phyloP scores from a whole-genome alignment of 2,329 filamentous ascomycete species.

The Beauveria sp. region DNA sequence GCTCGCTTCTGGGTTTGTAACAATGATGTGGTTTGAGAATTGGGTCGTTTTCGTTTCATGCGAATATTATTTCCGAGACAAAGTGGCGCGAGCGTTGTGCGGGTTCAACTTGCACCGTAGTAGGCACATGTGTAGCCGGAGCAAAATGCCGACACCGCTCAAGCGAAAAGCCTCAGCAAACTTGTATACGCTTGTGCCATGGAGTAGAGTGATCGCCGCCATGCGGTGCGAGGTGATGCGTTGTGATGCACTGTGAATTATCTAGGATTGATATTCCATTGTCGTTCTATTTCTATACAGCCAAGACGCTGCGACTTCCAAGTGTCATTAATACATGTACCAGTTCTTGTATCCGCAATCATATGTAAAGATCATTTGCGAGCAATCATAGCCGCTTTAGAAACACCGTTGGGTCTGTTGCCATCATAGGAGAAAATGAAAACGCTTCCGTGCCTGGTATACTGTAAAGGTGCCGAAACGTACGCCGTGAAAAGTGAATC shows the following conservation, averaged over 20 bases:
- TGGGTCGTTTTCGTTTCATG: not conserved
- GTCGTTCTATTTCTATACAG: not conserved
- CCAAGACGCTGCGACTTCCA: not conserved
- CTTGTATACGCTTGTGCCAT: not conserved
- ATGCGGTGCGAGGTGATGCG: not conserved
- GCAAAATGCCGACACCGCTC: not conserved
- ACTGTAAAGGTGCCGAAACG: not conserved
- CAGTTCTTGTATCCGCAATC: not conserved
- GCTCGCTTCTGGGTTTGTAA: not conserved
- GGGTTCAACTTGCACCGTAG: no score
- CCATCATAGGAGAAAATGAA: not conserved
- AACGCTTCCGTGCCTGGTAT: not conserved
- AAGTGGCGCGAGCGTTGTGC: no score
- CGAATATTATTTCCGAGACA: no score
- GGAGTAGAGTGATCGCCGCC: not conserved
- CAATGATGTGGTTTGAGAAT: not conserved
- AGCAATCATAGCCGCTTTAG: not conserved
- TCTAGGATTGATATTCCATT: not conserved
- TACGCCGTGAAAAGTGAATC: conserved; percentile 3
- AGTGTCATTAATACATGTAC: not conserved
- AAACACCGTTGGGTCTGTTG: not conserved
- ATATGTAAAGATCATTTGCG: not conserved
- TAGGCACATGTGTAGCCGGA: not conserved
- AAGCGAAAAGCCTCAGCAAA: not conserved
- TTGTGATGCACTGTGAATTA: not conserved